Evolutionary conservation across 2,329 filamentous ascomycete genomes (phyloP), one percentile per base, ranked within the genome.

Genomic region (Epichloe uncinata): DNA sequence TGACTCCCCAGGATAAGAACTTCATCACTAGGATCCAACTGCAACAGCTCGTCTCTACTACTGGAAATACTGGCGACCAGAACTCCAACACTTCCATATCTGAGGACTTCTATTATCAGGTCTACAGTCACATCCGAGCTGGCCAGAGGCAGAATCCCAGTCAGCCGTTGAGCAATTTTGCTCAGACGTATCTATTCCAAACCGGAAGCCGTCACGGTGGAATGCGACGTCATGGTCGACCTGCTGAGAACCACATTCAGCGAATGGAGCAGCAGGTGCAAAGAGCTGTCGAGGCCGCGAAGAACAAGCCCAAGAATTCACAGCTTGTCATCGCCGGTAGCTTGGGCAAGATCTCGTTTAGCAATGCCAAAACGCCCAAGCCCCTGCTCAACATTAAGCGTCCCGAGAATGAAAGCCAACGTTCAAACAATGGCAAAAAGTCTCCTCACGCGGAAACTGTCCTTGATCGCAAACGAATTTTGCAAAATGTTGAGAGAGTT

Each of bases 211-310:
- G 90, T 18, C 81, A 89, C 56, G 84, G 85, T 49, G 80, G 78
- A 41, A 78, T 80, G 62, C 75, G 89, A 54, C 80, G 89, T 55
- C 82, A 93, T 57, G 81, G 83, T 53, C 79, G 88, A 52, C 87
- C 85, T 42, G 89, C 87, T 16, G 93, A 98, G 65, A 98, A 96
- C 63, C 93, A 98, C 62, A 87, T 97, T 71, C 93, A 97, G 65
- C 84, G 93, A 50, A 98, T 98, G 93, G 91, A 98, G 67, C 93
- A 98, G 67, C 93, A 98, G 67, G 94, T 98, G 12, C 91, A 96
- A 65, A 83, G 93, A 50, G 93, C 93, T 22, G 93, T 98, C 0
- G 93, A 98, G 63, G 93, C 93, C 1, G 93, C 93, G 48, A 98
- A 97, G 72, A 87, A 89, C 53, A 91, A 95, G 67, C 93, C 93